A percentile compares a stretch with the other conserved stretches of the same genome.
These are phyloP conservation scores for Dothistroma pini DNA, from an alignment of 2,329 filamentous ascomycete genomes.

Conservation along the genomic window DNA sequence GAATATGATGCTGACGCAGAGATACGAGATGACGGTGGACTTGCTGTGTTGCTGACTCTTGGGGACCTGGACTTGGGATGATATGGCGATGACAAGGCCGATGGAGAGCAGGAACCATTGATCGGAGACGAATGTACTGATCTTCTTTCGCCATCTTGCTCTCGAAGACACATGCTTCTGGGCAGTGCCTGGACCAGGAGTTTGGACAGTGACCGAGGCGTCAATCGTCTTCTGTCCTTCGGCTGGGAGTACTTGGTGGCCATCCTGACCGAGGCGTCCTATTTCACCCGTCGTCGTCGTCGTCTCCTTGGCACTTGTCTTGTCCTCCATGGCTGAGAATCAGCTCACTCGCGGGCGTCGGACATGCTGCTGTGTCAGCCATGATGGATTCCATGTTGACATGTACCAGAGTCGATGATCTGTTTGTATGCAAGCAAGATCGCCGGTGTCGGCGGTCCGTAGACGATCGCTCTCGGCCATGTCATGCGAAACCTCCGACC, in stretches of 20 bases:
- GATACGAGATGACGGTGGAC: constrained; percentile 58
- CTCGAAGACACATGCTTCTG: not conserved
- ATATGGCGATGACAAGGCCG: constrained; percentile 50
- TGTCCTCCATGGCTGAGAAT: not conserved
- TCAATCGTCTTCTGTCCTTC: not conserved
- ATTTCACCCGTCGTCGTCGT: not conserved
- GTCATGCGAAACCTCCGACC: not conserved
- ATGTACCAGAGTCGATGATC: not conserved
- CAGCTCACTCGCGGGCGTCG: not conserved
- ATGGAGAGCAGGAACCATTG: constrained; percentile 66
- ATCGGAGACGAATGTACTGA: constrained; percentile 32
- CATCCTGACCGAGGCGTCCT: not conserved
- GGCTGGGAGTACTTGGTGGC: not conserved
- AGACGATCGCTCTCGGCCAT: not conserved
- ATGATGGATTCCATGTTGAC: not conserved
- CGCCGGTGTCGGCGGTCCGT: not conserved
- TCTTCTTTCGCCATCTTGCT: not conserved
- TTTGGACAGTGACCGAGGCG: not conserved
- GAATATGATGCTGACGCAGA: constrained; percentile 66
- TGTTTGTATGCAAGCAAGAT: not conserved
- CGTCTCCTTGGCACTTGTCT: not conserved
- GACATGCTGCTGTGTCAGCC: not conserved
- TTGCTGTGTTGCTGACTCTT: constrained; percentile 52
- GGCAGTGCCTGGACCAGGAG: not conserved
- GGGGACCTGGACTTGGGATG: constrained; percentile 54